Conservation (phyloP, 2,329 filamentous ascomycete genomes). For the Fusarium sp. region DNA sequence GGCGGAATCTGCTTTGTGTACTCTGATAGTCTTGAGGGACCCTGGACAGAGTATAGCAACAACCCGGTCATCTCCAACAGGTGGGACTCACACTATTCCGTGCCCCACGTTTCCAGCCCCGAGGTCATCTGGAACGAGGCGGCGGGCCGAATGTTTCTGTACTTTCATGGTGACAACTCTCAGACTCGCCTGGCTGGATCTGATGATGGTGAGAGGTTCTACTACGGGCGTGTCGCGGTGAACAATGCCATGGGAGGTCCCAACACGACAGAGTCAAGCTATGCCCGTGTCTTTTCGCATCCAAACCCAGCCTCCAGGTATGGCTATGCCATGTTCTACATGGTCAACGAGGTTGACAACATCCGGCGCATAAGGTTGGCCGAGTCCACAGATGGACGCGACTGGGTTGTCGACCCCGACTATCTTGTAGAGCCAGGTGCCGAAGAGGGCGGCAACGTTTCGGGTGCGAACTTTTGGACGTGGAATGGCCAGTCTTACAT, state of each 20-base stretch:
- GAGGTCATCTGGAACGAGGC: conserved; percentile 21
- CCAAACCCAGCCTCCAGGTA: conserved; percentile 34
- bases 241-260: conserved; percentile 37
- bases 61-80: conserved; percentile 22
- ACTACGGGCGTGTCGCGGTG: conserved; percentile 31
- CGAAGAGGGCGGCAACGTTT: conserved; percentile 12
- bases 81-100: conserved; percentile 20
- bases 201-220: conserved; percentile 12
- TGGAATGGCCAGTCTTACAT: conserved; percentile 22
- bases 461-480: conserved; percentile 22
- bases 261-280: conserved; percentile 40
- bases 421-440: conserved; percentile 11
- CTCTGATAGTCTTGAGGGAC: conserved; percentile 27
- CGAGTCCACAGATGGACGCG: conserved; percentile 36
- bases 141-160: conserved; percentile 10
- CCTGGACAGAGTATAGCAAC: conserved; percentile 16
- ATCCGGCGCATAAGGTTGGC: conserved; percentile 40
- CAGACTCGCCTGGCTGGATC: conserved; percentile 25
- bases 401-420: conserved; percentile 28
- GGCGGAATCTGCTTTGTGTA: conserved; percentile 40
- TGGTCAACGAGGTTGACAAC: conserved; percentile 40
- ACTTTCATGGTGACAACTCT: conserved; percentile 26
- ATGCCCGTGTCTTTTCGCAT: conserved; percentile 41
- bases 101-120: conserved; percentile 29
- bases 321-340: conserved; percentile 43